Evolutionary conservation across 306 rosid genomes (phyloP).

Genomic region (Gynostemma pentaphyllum): DNA sequence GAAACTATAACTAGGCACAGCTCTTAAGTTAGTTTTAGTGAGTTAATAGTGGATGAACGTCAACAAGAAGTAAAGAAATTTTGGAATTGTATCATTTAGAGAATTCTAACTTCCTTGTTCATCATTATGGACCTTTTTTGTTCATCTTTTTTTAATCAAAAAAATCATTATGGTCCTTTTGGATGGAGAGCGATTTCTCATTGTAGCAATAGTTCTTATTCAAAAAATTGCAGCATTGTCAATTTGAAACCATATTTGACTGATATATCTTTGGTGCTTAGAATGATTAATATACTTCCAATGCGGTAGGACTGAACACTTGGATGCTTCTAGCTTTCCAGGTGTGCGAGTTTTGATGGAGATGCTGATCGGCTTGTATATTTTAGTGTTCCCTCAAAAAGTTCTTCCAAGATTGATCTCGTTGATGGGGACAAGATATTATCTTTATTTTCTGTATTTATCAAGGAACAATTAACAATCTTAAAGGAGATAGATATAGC

Average conservation of each 20-base stretch:
- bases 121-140: background rate
- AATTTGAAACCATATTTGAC: background rate
- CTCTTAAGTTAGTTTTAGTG: background rate
- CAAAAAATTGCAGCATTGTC: too few species aligned
- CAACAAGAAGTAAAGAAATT: background rate
- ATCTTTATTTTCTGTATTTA: slow-evolving; percentile 66
- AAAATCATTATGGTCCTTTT: background rate
- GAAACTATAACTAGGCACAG: background rate
- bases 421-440: slow-evolving; percentile 92
- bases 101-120: background rate
- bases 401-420: slow-evolving; percentile 46
- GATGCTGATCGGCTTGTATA: slow-evolving; percentile 95
- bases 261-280: background rate
- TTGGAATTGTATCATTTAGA: background rate
- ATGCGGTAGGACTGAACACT: slow-evolving; percentile 10
- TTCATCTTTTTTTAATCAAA: too few species aligned
- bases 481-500: slow-evolving; percentile 29
- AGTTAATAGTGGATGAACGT: background rate
- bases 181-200: background rate
- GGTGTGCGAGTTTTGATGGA: slow-evolving; percentile 98
- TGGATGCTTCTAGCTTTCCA: slow-evolving; percentile 49
- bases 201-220: background rate
- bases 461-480: slow-evolving; percentile 61
- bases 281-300: background rate
- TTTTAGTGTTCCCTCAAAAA: slow-evolving; percentile 43